Base-by-base conservation (phyloP, 768 basidiomycete genomes). In the Kwoniella sp. region DNA sequence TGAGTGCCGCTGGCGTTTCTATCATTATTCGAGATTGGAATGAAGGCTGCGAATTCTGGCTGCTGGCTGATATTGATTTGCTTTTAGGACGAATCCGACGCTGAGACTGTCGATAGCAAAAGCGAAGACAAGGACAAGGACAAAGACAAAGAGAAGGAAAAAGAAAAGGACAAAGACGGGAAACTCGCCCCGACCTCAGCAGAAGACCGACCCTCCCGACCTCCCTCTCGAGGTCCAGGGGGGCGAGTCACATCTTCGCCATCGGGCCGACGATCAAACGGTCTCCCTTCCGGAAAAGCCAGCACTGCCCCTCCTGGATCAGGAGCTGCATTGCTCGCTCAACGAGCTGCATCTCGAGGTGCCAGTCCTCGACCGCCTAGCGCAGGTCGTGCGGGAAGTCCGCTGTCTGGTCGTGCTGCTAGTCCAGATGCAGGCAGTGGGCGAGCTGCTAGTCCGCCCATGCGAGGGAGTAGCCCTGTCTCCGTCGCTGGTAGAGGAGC, bases 221-320 rank as follows among this genome's bases (percentile, higher is more conserved):
- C 72, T 2, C 37, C 64, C 5, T 70, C 70, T 29, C 55, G 68
- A 40, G 71, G 71, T 29, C 67, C 71, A 5, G 50, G 51, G 9
- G 58, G 51, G 1, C 62, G 69, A 7, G 63, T 67, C n/a, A 60
- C 60, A 2, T 64, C 70, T 0, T 74, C 72, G 13, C 72, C 72
- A 4, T 49, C 55, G 19, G 64, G 66, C 44, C 55, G 60, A 6
- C 30, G 56, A 48, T 60, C 60, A 1, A 62, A 71, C 17, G 52
- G 55, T 1, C 67, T 72, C 12, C 57, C 46, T 4, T 47, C 67
- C 6, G 68, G 67, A 15, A 72, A 72, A 63, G 67, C 72, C 9
- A 53, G 53, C 12, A 75, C 75, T 22, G 72, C 75, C 15, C 72
- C 72, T 9, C 75, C 75, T 10, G 75, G 70, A 0, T 68, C 75